These are phyloP conservation scores for Penicillium longicatenatum DNA, from an alignment of 495 filamentous ascomycete species.

Conservation along the genomic window DNA sequence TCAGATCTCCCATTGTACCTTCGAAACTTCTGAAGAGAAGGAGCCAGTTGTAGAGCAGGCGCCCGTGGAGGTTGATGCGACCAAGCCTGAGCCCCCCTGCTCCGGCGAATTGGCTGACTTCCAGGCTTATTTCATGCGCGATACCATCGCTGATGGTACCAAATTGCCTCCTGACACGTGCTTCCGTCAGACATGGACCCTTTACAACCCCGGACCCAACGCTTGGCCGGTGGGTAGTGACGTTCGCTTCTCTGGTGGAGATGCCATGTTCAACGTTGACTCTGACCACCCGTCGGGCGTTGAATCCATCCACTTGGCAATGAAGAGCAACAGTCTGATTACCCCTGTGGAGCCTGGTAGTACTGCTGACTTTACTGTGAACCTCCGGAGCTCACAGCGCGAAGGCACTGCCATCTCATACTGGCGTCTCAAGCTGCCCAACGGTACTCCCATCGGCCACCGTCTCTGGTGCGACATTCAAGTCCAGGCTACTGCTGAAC, in stretches of 20 bases:
- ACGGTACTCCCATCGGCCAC: conserved; percentile 85
- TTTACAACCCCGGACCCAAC: conserved; percentile 77
- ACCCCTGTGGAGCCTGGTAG: conserved; percentile 70
- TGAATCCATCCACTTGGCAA: conserved; percentile 67
- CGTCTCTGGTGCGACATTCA: conserved; percentile 92
- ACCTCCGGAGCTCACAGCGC: conserved; percentile 75
- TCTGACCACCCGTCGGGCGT: conserved; percentile 73
- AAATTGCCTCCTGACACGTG: conserved; percentile 62
- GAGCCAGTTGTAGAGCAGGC: conserved; percentile 37
- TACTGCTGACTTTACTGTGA: conserved; percentile 77
- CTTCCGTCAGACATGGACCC: conserved; percentile 90
- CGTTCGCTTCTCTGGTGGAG: conserved; percentile 89
- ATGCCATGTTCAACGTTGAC: conserved; percentile 91
- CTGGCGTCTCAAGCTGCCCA: conserved; percentile 87
- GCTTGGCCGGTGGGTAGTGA: conserved; percentile 88
- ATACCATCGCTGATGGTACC: conserved; percentile 79
- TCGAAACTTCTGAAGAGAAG: conserved; percentile 58
- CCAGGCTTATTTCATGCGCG: conserved; percentile 75
- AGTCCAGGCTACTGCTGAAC: conserved; percentile 49
- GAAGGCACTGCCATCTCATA: conserved; percentile 83
- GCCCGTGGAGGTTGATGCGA: conserved; percentile 16
- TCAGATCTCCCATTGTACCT: conserved; percentile 47
- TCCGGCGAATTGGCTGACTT: conserved; percentile 35
- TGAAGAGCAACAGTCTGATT: conserved; percentile 78
- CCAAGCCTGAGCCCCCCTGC: conserved; percentile 24